Percentiles rank a stretch among this genome's conserved stretches.
phyloP scores from a whole-genome alignment of 306 rosid species.

The Albizia julibrissin region DNA sequence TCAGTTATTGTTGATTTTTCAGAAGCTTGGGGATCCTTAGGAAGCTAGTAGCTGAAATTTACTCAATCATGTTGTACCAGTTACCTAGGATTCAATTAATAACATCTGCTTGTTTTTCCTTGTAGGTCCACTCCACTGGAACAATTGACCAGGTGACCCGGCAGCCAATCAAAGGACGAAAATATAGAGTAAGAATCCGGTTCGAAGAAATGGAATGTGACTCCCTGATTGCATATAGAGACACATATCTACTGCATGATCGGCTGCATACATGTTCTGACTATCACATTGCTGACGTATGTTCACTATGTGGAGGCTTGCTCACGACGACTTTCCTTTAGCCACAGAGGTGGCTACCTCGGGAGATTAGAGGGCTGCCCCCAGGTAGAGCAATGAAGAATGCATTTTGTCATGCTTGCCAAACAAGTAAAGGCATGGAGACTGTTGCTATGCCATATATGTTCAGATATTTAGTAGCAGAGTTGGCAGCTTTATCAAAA shows the following conservation, averaged over 20 bases:
- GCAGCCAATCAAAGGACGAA: constrained; percentile 91
- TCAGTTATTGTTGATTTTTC: no score
- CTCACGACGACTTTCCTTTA: constrained; percentile 62
- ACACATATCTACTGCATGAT: constrained; percentile 86
- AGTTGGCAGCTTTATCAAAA: constrained; percentile 84
- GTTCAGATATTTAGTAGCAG: constrained; percentile 87
- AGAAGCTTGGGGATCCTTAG: neutral
- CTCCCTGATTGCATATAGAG: constrained; percentile 96
- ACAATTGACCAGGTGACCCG: constrained; percentile 73
- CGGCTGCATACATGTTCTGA: constrained; percentile 94
- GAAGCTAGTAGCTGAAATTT: neutral
- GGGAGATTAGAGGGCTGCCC: constrained; percentile 67
- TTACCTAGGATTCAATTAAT: neutral
- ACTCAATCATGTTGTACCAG: no score
- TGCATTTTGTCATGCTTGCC: constrained; percentile 72
- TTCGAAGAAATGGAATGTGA: constrained; percentile 99
- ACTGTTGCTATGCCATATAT: constrained; percentile 94
- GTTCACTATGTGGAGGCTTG: constrained; percentile 83
- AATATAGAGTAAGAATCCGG: constrained; percentile 91
- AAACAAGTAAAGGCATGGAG: constrained; percentile 86
- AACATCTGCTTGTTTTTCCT: constrained; percentile 4
- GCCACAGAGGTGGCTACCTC: constrained; percentile 48
- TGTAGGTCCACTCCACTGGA: constrained; percentile 94
- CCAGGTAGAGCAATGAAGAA: constrained; percentile 59
- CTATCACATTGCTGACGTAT: constrained; percentile 88